Percentiles rank a stretch among this genome's conserved stretches.
phyloP scores from a whole-genome alignment of 2,329 filamentous ascomycete genomes.

The Parascedosporium putredinis region DNA sequence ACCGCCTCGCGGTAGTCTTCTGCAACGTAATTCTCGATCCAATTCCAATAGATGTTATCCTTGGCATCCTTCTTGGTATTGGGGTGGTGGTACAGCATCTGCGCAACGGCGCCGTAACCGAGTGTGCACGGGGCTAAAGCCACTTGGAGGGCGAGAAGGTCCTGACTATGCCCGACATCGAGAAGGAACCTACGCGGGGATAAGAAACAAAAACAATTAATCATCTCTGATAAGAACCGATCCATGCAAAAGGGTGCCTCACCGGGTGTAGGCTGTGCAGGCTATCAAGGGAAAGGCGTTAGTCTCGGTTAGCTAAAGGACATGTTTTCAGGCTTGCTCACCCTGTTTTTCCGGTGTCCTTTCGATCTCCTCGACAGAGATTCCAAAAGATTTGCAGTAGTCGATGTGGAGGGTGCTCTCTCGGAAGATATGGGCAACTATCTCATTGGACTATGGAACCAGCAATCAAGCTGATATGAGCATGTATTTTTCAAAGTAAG shows the following conservation, averaged over 20 bases:
- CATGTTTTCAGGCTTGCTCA: constrained; percentile 2
- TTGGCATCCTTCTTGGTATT: constrained; percentile 41
- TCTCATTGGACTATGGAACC: constrained; percentile 27
- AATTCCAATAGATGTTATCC: constrained; percentile 72
- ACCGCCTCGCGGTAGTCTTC: constrained; percentile 70
- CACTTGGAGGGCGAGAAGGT: constrained; percentile 79
- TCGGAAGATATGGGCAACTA: constrained; percentile 64
- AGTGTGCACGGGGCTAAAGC: constrained; percentile 78
- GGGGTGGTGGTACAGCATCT: constrained; percentile 53
- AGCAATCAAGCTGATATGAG: neutral
- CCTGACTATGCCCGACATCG: constrained; percentile 77
- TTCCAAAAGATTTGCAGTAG: constrained; percentile 74
- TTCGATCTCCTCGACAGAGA: constrained; percentile 64
- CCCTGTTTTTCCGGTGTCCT: constrained; percentile 48
- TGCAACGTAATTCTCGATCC: constrained; percentile 82
- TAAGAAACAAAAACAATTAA: too few species aligned
- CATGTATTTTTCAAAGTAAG: too few species aligned
- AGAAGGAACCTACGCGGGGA: constrained; percentile 57
- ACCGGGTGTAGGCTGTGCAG: constrained; percentile 66
- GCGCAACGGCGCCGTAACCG: constrained; percentile 76
- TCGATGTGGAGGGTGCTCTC: constrained; percentile 74
- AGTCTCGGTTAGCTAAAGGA: too few species aligned
- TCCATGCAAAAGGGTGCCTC: neutral
- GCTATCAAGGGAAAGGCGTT: constrained; percentile 27
- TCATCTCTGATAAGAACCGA: too few species aligned